Percentiles rank a stretch among this genome's conserved stretches.
phyloP scores from a whole-genome alignment of 1,284 basidiomycete species.

The Takashimella tepidaria region DNA sequence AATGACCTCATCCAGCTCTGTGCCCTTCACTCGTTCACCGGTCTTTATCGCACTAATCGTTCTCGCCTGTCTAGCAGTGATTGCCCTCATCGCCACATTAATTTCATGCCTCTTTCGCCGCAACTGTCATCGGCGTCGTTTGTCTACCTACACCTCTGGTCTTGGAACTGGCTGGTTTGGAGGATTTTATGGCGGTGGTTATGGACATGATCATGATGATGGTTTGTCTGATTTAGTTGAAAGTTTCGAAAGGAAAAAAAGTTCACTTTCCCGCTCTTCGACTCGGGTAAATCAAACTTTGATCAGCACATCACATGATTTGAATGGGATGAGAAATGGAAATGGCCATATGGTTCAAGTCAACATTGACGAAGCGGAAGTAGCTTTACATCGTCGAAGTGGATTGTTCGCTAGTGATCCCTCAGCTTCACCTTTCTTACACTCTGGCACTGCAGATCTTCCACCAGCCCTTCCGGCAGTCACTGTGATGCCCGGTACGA shows the following conservation, averaged over 20 bases:
- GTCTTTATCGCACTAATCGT: conserved; percentile 27
- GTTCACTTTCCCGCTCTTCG: conserved; percentile 4
- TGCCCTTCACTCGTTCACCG: conserved; percentile 20
- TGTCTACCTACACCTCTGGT: neutral
- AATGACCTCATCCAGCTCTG: conserved; percentile 3
- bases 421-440: conserved; percentile 16
- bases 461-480: neutral
- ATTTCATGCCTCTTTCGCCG: conserved; percentile 20
- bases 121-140: too few species aligned
- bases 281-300: too few species aligned
- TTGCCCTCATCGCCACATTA: conserved; percentile 19
- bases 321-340: too few species aligned
- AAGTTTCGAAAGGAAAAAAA: conserved; percentile 15
- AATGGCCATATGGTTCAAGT: conserved; percentile 1
- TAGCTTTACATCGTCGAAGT: conserved; percentile 10
- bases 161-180: neutral
- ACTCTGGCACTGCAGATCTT: conserved; percentile 11
- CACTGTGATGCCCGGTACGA: neutral
- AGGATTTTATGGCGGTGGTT: neutral
- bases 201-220: conserved; percentile 20
- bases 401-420: conserved; percentile 16
- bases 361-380: neutral
- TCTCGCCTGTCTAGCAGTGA: conserved; percentile 18
- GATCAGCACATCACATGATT: neutral
- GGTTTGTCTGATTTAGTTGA: conserved; percentile 24